Evolutionary conservation across 2,329 filamentous ascomycete species (phyloP).

Genomic region (Hypoxylon sp.): DNA sequence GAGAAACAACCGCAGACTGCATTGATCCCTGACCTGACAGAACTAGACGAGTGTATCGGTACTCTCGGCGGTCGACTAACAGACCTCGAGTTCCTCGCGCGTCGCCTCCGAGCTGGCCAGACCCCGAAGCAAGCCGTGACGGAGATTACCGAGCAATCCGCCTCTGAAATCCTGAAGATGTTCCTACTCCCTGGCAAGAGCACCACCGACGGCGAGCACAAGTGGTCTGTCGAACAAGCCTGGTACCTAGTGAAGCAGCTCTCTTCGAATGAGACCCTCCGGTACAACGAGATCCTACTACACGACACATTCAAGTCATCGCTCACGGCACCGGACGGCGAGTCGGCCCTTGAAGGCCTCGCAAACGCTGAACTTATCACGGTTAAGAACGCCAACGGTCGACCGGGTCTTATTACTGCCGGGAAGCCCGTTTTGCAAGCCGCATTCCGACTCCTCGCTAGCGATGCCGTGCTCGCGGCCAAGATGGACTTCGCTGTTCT

Average conservation of each 20-base stretch:
- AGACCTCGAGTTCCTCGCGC: constrained; percentile 92
- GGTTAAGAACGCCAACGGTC: constrained; percentile 75
- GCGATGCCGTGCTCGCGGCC: constrained; percentile 76
- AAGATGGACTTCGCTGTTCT: constrained; percentile 77
- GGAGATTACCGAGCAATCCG: constrained; percentile 89
- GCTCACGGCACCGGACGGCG: constrained; percentile 66
- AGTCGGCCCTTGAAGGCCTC: constrained; percentile 79
- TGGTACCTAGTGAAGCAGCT: constrained; percentile 88
- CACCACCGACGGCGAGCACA: constrained; percentile 54
- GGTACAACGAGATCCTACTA: constrained; percentile 87
- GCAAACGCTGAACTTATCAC: constrained; percentile 87
- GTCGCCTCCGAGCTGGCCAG: constrained; percentile 87
- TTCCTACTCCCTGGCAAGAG: constrained; percentile 74
- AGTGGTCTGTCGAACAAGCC: constrained; percentile 86
- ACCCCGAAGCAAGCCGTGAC: constrained; percentile 80
- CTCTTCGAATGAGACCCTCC: constrained; percentile 70
- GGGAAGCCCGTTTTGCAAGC: constrained; percentile 71
- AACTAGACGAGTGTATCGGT: constrained; percentile 83
- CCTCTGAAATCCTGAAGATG: constrained; percentile 91
- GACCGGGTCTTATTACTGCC: constrained; percentile 76
- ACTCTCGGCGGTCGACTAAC: constrained; percentile 90
- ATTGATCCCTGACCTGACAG: constrained; percentile 60
- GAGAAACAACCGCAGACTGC: constrained; percentile 43
- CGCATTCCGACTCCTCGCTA: constrained; percentile 76
- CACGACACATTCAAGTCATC: constrained; percentile 75